Evolutionary conservation across 306 rosid species (phyloP).

Genomic region (Nissolia schottii): DNA sequence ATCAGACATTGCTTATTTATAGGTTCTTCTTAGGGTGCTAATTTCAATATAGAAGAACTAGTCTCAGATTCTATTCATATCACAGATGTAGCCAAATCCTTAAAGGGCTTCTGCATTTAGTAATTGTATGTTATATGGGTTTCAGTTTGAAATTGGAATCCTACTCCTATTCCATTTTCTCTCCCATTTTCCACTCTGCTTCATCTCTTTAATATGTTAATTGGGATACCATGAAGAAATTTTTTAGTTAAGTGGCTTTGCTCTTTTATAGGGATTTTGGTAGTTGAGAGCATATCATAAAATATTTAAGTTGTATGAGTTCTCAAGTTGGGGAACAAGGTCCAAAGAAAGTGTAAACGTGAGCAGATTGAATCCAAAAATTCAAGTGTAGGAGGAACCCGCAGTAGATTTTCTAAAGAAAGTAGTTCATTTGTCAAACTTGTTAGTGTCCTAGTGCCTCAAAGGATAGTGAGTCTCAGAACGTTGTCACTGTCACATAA

Average conservation of each 20-base stretch:
- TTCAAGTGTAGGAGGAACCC: neutral
- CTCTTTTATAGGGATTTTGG: neutral
- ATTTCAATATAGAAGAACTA: neutral
- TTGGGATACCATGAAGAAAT: neutral
- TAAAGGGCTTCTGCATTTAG: neutral
- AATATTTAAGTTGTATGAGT: neutral
- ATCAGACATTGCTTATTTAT: neutral
- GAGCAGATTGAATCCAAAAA: neutral
- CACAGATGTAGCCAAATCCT: neutral
- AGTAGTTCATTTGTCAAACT: neutral
- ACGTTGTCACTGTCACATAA: neutral
- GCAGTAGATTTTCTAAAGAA: neutral
- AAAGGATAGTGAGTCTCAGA: neutral
- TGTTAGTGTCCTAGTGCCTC: neutral
- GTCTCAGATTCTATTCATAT: neutral
- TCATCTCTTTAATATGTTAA: neutral
- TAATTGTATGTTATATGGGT: neutral
- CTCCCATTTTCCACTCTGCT: neutral
- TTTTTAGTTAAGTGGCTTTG: neutral
- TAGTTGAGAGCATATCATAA: neutral
- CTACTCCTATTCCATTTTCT: neutral
- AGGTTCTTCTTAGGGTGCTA: neutral
- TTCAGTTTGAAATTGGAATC: constrained; percentile 7
- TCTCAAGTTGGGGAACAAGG: neutral
- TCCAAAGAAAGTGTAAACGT: neutral